Evolutionary conservation across 495 filamentous ascomycete genomes (phyloP).

Genomic region (Penicillium maclennaniae): DNA sequence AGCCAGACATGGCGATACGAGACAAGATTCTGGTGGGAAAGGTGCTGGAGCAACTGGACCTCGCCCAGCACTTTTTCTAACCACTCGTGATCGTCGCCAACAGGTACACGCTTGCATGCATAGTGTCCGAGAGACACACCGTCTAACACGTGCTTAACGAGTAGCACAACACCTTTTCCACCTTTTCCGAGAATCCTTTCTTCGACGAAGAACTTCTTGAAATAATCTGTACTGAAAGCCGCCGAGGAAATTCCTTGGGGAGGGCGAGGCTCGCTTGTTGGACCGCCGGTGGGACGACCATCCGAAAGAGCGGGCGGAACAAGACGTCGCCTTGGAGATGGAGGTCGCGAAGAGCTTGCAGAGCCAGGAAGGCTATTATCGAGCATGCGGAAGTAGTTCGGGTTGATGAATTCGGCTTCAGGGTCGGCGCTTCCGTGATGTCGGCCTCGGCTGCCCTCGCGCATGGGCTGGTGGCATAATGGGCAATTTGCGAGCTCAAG

Average conservation of each 20-base stretch:
- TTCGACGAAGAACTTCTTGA: conserved; percentile 85
- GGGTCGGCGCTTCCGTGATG: conserved; percentile 29
- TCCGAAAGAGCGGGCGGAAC: conserved; percentile 42
- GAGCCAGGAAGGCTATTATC: conserved; percentile 56
- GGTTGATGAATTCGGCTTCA: conserved; percentile 72
- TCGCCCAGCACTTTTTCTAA: conserved; percentile 89
- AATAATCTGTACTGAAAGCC: conserved; percentile 89
- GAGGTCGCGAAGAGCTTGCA: conserved; percentile 42
- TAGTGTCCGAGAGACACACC: conserved; percentile 83
- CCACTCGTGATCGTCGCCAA: conserved; percentile 94
- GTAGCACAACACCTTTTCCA: conserved; percentile 88
- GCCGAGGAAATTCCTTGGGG: conserved; percentile 70
- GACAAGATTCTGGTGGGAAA: conserved; percentile 93
- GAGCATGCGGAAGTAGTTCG: conserved; percentile 92
- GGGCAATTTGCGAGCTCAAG: conserved; percentile 69
- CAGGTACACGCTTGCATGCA: conserved; percentile 94
- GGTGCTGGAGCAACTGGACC: conserved; percentile 84
- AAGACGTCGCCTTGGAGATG: conserved; percentile 51
- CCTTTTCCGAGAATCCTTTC: conserved; percentile 82
- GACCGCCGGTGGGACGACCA: conserved; percentile 30
- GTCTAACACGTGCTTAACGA: conserved; percentile 88
- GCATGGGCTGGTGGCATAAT: conserved; percentile 79
- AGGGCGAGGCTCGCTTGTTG: conserved; percentile 51
- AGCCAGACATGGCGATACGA: conserved; percentile 97
- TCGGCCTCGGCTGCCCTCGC: conserved; percentile 40